Percentiles rank a stretch among this genome's conserved stretches.
phyloP scores from a whole-genome alignment of 1,139 yeast species.

The Arxiozyma telluris region DNA sequence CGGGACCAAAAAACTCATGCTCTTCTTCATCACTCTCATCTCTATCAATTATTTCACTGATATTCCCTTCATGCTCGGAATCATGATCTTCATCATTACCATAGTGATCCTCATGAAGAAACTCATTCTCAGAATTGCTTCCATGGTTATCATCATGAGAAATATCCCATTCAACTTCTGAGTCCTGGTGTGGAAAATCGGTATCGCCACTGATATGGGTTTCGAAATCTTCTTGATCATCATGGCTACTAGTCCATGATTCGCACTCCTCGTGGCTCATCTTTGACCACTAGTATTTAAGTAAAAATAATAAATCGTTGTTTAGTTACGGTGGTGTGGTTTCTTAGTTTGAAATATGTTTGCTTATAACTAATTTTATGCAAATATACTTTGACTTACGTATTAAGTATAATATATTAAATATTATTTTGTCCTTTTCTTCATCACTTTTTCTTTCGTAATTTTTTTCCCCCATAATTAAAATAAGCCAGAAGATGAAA shows the following conservation, averaged over 20 bases:
- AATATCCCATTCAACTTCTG: neutral
- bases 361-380: no score
- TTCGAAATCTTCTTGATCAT: neutral
- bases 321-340: no score
- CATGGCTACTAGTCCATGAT: constrained; percentile 9
- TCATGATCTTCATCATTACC: constrained; percentile 11
- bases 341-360: neutral
- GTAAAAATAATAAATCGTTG: neutral
- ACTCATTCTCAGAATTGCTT: constrained; percentile 13
- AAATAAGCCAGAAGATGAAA: no score
- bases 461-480: no score
- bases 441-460: no score
- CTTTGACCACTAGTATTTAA: neutral
- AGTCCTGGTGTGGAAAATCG: neutral
- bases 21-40: constrained; percentile 16
- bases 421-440: no score
- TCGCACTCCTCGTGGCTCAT: neutral
- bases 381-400: no score
- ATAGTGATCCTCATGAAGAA: constrained; percentile 6
- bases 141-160: constrained; percentile 8
- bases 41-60: constrained; percentile 3
- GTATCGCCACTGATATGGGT: constrained; percentile 5
- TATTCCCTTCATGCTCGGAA: constrained; percentile 12
- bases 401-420: no score
- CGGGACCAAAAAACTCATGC: constrained; percentile 12